These are phyloP conservation scores for Stipa capillata DNA, from an alignment of 176 grass and related monocot genomes.

Conservation along the genomic window DNA sequence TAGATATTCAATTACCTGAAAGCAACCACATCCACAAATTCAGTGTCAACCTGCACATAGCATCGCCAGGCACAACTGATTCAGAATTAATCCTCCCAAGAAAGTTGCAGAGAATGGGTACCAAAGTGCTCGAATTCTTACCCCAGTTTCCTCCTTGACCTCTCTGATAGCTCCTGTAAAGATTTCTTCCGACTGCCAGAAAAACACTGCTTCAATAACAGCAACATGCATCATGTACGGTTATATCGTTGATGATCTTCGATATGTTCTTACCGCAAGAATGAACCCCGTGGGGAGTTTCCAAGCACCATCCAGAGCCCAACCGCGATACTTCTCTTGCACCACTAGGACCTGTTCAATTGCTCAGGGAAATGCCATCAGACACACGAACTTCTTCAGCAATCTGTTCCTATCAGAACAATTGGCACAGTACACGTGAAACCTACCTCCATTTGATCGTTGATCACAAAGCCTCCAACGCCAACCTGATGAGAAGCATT, in stretches of 20 bases:
- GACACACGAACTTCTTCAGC: background rate
- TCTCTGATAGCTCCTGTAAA: slow-evolving; percentile 79
- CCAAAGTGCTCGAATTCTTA: slow-evolving; percentile 16
- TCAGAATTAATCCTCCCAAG: background rate
- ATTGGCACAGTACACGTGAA: background rate
- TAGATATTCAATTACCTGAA: slow-evolving; percentile 64
- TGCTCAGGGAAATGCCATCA: background rate
- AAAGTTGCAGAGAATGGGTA: background rate
- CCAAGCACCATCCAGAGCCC: slow-evolving; percentile 37
- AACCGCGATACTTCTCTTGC: slow-evolving; percentile 63
- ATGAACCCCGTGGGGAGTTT: slow-evolving; percentile 90
- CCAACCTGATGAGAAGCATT: slow-evolving; percentile 98
- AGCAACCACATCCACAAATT: slow-evolving; percentile 79
- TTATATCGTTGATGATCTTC: background rate
- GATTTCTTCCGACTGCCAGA: slow-evolving; percentile 86
- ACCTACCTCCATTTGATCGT: slow-evolving; percentile 78
- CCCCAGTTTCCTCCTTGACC: slow-evolving; percentile 95
- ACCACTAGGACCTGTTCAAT: slow-evolving; percentile 61
- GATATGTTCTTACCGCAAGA: slow-evolving; percentile 42
- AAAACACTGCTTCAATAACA: background rate
- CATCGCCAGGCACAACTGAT: slow-evolving; percentile 1
- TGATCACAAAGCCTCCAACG: slow-evolving; percentile 86
- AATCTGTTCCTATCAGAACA: background rate
- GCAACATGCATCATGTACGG: background rate
- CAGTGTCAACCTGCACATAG: slow-evolving; percentile 63